Evolutionary conservation across 495 filamentous ascomycete genomes (phyloP).

Genomic region (Xylaria castorea): DNA sequence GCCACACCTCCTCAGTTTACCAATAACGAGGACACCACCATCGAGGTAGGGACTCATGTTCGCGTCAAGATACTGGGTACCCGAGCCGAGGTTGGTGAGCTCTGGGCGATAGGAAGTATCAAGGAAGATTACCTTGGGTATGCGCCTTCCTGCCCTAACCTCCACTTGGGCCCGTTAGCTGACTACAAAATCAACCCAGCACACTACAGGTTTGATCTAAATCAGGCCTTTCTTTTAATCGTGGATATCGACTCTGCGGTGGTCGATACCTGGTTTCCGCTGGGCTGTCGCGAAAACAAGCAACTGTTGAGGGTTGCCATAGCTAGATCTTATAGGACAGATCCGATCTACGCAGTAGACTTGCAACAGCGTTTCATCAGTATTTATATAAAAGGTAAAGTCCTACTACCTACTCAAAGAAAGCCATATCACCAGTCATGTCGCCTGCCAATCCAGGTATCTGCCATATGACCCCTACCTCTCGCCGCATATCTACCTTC

Average conservation of each 20-base stretch:
- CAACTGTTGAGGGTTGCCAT: conserved; percentile 18
- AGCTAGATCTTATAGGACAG: conserved; percentile 27
- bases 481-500: background rate
- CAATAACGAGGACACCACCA: conserved; percentile 87
- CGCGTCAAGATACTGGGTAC: conserved; percentile 93
- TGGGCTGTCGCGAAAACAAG: conserved; percentile 15
- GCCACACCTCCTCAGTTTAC: conserved; percentile 84
- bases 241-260: background rate
- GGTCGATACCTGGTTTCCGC: conserved; percentile 11
- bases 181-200: conserved; percentile 13
- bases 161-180: background rate
- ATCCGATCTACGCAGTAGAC: conserved; percentile 24
- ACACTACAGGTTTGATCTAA: conserved; percentile 26
- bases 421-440: conserved; percentile 13
- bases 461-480: background rate
- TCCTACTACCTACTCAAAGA: conserved; percentile 23
- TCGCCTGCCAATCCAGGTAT: conserved; percentile 9
- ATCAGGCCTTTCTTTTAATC: conserved; percentile 16
- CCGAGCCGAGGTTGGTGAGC: conserved; percentile 86
- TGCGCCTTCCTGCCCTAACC: conserved; percentile 18
- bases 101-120: conserved; percentile 97
- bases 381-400: conserved; percentile 29
- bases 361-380: conserved; percentile 23
- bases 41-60: conserved; percentile 91
- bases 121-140: conserved; percentile 79